Base-by-base conservation (phyloP, 1,284 basidiomycete genomes). In the Bjerkandera adusta region DNA sequence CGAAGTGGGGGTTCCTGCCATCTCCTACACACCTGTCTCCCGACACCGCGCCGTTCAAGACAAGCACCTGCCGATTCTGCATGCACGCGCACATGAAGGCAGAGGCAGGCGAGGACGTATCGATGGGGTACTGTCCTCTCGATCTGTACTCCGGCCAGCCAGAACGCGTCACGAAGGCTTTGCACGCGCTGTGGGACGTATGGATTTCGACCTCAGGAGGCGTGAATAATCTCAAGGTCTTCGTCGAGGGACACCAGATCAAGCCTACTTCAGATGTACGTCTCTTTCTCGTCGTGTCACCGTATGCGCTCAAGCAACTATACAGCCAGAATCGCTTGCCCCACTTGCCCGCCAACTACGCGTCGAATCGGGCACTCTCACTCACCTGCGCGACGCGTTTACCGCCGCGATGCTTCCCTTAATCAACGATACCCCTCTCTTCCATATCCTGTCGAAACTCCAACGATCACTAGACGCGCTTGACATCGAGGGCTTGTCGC, bases 1-100 rank as follows among this genome's bases (percentile, higher is more conserved):
- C 93, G 36, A 97, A 97, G 72, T 97, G 93, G 92, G 92, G 83
- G 3, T 96, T 97, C 66, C 66, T 96, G 24, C 92, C 93, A 5
- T 72, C 71, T 21, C 53, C 75, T 13, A 54, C 61, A 8, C 73
- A 84, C 67, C 69, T 89, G 38, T 82, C 90, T 0, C 57, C 69
- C 2, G 67, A 69, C 41, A 86, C 82, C 1, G 70, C 67, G 13
- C 50, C 60, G 0, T 68, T 82, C 58, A 97, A 96, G 71, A 73
- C 73, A 4, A 68, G 66, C 22, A 83, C 85, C 25, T 94, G 92
- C 69, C 78, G 93, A 52, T 94, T 90, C 65, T 92, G 91, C 63
- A 86, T 96, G 82, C 91, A 96, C 64, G 72, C 80, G n/a, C 73
- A 80, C 55, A 62, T 85, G 55, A 73, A 71, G 56, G 64, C 62